Percentiles rank a stretch among this genome's conserved stretches.
Evolutionary conservation across 2,329 filamentous ascomycete genomes (phyloP).

Genomic region (Microcyclosporella mali): DNA sequence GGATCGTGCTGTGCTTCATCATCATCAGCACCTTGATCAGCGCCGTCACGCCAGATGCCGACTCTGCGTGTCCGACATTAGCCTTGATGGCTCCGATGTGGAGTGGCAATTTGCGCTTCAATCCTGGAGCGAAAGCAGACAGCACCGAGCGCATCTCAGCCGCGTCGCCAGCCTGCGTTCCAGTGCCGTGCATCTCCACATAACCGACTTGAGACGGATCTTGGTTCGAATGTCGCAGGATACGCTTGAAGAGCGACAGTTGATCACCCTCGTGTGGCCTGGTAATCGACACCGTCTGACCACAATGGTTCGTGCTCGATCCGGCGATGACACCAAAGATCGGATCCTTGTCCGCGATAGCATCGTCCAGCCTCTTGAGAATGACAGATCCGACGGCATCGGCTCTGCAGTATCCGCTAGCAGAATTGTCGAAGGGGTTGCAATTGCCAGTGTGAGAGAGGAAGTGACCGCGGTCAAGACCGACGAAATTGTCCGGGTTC

Average conservation of each 20-base stretch:
- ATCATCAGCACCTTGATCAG: constrained; percentile 61
- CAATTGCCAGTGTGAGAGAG: constrained; percentile 20
- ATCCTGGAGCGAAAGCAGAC: constrained; percentile 8
- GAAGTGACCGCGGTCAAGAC: constrained; percentile 25
- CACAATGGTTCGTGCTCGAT: constrained; percentile 13
- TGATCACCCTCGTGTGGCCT: constrained; percentile 17
- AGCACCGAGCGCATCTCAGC: constrained; percentile 14
- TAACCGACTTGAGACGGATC: constrained; percentile 11
- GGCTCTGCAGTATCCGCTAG: constrained; percentile 29
- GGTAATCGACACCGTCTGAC: constrained; percentile 13
- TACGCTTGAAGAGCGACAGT: constrained; percentile 2
- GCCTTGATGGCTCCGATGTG: constrained; percentile 24
- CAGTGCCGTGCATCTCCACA: constrained; percentile 16
- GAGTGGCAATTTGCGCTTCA: constrained; percentile 10
- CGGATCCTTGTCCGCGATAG: constrained; percentile 27
- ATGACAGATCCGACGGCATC: constrained; percentile 25
- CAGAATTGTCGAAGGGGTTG: constrained; percentile 24
- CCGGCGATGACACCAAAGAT: constrained; percentile 13
- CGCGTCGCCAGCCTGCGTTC: constrained; percentile 15
- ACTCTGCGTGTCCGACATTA: constrained; percentile 28
- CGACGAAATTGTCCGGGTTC: constrained; percentile 23
- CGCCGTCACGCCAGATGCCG: constrained; percentile 39
- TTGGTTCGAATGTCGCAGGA: constrained; percentile 9
- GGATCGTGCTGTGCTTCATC: constrained; percentile 53
- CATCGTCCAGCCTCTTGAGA: constrained; percentile 28